phyloP scores from a whole-genome alignment of 2,329 filamentous ascomycete species.

The Fusarium napiforme region DNA sequence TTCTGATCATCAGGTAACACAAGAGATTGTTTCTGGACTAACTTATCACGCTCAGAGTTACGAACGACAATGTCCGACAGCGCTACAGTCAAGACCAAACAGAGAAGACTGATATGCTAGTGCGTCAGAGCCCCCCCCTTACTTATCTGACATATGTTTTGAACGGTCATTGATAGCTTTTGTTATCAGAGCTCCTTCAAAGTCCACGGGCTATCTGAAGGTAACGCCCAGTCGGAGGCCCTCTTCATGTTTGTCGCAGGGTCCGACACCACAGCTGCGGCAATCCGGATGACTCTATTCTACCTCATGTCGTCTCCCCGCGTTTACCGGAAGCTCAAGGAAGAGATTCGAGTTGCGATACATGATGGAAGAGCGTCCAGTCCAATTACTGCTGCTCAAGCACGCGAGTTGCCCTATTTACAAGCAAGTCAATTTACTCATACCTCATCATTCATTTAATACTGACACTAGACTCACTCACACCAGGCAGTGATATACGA shows the following conservation, averaged over 20 bases:
- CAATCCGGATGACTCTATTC: neutral
- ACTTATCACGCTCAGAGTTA: neutral
- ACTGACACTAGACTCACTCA: rapidly evolving
- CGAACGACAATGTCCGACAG: neutral
- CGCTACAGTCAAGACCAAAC: neutral
- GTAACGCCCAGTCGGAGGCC: neutral
- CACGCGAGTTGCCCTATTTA: neutral
- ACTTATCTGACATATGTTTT: rapidly evolving
- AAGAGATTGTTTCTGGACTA: too few relatives aligned
- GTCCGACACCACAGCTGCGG: neutral
- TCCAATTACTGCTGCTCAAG: neutral
- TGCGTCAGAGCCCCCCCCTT: rapidly evolving
- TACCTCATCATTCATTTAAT: too few relatives aligned
- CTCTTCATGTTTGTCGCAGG: constrained; percentile 9
- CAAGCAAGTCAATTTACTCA: too few relatives aligned
- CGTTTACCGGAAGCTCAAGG: neutral
- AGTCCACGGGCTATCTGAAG: neutral
- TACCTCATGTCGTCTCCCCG: neutral
- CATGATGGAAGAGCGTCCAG: neutral
- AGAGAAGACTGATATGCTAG: neutral
- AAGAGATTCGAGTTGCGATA: neutral
- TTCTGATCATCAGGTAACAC: too few relatives aligned
- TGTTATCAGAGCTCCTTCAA: neutral
- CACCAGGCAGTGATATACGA: neutral
- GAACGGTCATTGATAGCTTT: rapidly evolving